Conservation (phyloP, 768 basidiomycete species). For the Hygrocybe coccinea region DNA sequence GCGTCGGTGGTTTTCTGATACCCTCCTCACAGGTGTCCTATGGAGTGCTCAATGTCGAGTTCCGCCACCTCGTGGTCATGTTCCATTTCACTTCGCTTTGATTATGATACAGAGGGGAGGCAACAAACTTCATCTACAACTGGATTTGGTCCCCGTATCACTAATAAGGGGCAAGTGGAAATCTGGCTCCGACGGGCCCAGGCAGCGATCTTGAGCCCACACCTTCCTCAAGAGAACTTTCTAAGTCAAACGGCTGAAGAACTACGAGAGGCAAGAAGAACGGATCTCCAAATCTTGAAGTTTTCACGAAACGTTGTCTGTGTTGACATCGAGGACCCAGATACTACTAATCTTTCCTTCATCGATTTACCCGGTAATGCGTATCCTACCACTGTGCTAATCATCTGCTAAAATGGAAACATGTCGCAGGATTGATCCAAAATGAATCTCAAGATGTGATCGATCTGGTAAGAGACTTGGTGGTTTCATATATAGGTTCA, state of each 20-base stretch:
- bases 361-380: constrained; percentile 50
- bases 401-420: constrained; percentile 21
- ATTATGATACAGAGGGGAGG: constrained; percentile 18
- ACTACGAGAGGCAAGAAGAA: constrained; percentile 10
- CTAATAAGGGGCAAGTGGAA: constrained; percentile 43
- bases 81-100: constrained; percentile 38
- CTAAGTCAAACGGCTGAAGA: constrained; percentile 22
- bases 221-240: constrained; percentile 24
- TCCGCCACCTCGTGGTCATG: constrained; percentile 39
- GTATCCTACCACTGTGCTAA: constrained; percentile 9
- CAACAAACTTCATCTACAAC: background rate
- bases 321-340: constrained; percentile 42
- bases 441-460: constrained; percentile 41
- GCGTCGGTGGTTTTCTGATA: background rate
- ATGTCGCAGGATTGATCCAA: constrained; percentile 50
- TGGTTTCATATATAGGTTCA: constrained; percentile 39
- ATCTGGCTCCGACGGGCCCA: constrained; percentile 55
- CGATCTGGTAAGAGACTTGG: constrained; percentile 45
- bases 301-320: constrained; percentile 53
- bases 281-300: constrained; percentile 7
- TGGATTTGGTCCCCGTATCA: constrained; percentile 41
- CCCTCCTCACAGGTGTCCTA: constrained; percentile 40
- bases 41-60: constrained; percentile 48
- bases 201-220: constrained; percentile 49
- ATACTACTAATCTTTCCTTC: constrained; percentile 46